These are phyloP conservation scores for Eucalyptus globulus DNA, from an alignment of 345 rosid species.

Conservation along the genomic window DNA sequence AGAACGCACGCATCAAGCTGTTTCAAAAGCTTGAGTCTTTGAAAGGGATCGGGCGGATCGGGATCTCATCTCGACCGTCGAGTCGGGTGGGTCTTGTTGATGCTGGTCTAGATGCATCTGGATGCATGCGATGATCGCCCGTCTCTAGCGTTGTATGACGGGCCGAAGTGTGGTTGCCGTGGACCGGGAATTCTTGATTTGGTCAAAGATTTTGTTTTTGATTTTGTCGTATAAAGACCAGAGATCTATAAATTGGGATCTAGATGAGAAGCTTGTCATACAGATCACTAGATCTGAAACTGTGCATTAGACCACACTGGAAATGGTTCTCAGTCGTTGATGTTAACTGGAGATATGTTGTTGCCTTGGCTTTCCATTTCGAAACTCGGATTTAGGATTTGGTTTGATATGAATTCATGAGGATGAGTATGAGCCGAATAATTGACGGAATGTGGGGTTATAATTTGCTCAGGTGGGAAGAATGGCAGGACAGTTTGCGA, in stretches of 20 bases:
- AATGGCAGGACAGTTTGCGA: constrained; percentile 18
- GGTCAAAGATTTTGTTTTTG: not conserved
- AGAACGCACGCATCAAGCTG: not conserved
- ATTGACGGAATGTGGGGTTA: not conserved
- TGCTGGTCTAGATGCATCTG: not conserved
- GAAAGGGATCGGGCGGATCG: not conserved
- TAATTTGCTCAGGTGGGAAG: constrained; percentile 10
- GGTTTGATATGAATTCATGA: not conserved
- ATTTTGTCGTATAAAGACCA: not conserved
- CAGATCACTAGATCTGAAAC: not conserved
- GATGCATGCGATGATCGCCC: not conserved
- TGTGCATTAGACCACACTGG: not conserved
- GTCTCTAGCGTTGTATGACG: not conserved
- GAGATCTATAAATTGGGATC: not conserved
- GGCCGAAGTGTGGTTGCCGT: not conserved
- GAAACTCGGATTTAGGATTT: not conserved
- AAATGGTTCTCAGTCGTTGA: not conserved
- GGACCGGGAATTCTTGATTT: not conserved
- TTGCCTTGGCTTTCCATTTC: not conserved
- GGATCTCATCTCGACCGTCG: not conserved
- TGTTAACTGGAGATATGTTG: not conserved
- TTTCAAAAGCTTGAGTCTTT: not conserved
- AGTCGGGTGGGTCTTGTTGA: not conserved
- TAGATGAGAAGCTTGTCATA: not conserved
- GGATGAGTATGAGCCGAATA: not conserved